These are phyloP conservation scores for Durusdinium trenchii DNA, from an alignment of 73 alveolate genomes.

Conservation along the genomic window DNA sequence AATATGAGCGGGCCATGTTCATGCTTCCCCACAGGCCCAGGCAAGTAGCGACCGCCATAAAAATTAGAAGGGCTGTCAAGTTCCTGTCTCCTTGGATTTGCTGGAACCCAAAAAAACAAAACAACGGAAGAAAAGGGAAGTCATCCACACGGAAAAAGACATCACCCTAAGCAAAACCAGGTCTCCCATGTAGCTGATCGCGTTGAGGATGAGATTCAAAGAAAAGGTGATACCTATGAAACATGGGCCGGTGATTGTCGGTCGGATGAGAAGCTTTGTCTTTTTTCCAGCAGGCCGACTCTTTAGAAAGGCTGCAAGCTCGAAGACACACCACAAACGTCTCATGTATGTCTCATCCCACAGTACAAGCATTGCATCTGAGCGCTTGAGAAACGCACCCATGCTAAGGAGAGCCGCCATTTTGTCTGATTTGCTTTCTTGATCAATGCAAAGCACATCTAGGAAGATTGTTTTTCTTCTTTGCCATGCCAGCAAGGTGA, in stretches of 20 bases:
- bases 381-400: conserved; percentile 30
- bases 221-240: background rate
- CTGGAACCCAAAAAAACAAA: too few relatives aligned
- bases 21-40: background rate
- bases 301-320: background rate
- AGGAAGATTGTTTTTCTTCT: background rate
- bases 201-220: background rate
- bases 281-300: background rate
- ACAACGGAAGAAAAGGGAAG: too few relatives aligned
- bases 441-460: conserved; percentile 15
- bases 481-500: background rate
- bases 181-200: background rate
- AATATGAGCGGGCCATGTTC: background rate
- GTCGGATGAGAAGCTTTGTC: background rate
- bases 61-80: background rate
- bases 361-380: background rate
- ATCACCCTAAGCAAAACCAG: background rate
- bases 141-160: too few relatives aligned
- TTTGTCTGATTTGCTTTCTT: background rate
- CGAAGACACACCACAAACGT: conserved; percentile 37
- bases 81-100: too few relatives aligned
- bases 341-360: conserved; percentile 2
- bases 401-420: background rate
- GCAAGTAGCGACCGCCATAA: background rate
- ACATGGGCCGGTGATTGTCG: background rate